Percentiles rank a stretch among this genome's conserved stretches.
These are phyloP conservation scores for Lipomyces yamadae DNA, from an alignment of 805 yeast genomes.

Conservation along the genomic window DNA sequence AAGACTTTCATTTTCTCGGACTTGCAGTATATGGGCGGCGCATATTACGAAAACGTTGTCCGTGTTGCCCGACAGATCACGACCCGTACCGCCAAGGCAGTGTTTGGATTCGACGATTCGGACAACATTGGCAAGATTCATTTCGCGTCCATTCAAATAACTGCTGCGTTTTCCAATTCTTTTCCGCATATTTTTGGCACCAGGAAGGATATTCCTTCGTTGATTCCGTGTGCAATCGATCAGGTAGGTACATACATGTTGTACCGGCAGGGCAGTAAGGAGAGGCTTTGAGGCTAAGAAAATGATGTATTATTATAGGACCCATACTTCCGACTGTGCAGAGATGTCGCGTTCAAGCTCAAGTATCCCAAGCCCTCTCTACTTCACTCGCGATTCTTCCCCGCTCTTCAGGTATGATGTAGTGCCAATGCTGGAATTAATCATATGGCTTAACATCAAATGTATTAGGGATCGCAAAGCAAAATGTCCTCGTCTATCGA, in stretches of 20 bases:
- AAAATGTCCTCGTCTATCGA: slow-evolving; percentile 97
- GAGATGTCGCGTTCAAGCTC: slow-evolving; percentile 95
- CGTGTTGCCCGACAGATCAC: slow-evolving; percentile 93
- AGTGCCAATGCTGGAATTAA: background rate
- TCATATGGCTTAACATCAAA: slow-evolving; percentile 2
- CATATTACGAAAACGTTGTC: slow-evolving; percentile 92
- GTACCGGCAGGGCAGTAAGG: too few relatives aligned
- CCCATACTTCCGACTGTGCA: slow-evolving; percentile 94
- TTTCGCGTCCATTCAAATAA: slow-evolving; percentile 94
- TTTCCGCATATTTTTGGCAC: slow-evolving; percentile 91
- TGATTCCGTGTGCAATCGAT: slow-evolving; percentile 98
- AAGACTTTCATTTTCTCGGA: slow-evolving; percentile 96
- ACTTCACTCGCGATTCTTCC: slow-evolving; percentile 94
- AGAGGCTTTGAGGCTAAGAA: background rate
- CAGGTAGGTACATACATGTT: slow-evolving; percentile 50
- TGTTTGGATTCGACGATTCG: slow-evolving; percentile 92
- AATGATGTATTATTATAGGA: slow-evolving; percentile 49
- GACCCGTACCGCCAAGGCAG: slow-evolving; percentile 95
- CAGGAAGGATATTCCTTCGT: slow-evolving; percentile 88
- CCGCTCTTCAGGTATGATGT: slow-evolving; percentile 58
- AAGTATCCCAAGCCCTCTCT: slow-evolving; percentile 89
- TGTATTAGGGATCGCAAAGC: slow-evolving; percentile 82
- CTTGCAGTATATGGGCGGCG: slow-evolving; percentile 88
- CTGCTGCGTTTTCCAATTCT: slow-evolving; percentile 93
- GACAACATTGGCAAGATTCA: slow-evolving; percentile 94